Base-by-base conservation (phyloP, 2,329 filamentous ascomycete species). In the Graphilbum fragrans region DNA sequence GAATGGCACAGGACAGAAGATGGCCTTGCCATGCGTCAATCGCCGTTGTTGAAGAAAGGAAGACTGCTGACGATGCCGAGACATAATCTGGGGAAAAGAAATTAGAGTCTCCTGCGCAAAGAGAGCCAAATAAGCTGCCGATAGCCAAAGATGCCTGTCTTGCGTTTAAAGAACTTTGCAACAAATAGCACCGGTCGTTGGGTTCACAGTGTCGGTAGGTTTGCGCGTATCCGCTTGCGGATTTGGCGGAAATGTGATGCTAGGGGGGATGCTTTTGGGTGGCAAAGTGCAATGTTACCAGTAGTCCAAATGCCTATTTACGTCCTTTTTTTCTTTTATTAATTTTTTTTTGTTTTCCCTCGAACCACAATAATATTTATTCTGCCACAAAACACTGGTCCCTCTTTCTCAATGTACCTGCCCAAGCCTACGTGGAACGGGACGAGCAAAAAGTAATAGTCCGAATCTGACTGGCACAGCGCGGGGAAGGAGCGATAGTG, bases 371-470 rank as follows among this genome's bases (percentile, higher is more conserved):
- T 12, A 27, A 27, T 27, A 27, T 27, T 27, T 27, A 27, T 27
- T n/a, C n/a, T n/a, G n/a, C n/a, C n/a, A n/a, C n/a, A n/a, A n/a
- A n/a, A n/a, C n/a, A n/a, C n/a, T n/a, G n/a, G n/a, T n/a, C n/a
- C n/a, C n/a, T n/a, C n/a, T n/a, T n/a, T n/a, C n/a, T n/a, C n/a
- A n/a, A n/a, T n/a, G n/a, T n/a, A n/a, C n/a, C n/a, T n/a, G n/a
- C n/a, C n/a, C n/a, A n/a, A n/a, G n/a, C n/a, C n/a, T n/a, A n/a
- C n/a, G n/a, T n/a, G n/a, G n/a, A n/a, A n/a, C n/a, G 12, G 45
- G 42, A 27, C 38, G 41, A 35, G 45, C 41, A 45, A 47, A 45
- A 47, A 45, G 38, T 41, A 35, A 43, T 45, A 40, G 45, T 43
- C 45, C 42, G 29, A 21, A 18, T 29, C 31, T 18, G 23, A 27